phyloP scores from a whole-genome alignment of 2,329 filamentous ascomycete genomes.

The Penicillium sp. region DNA sequence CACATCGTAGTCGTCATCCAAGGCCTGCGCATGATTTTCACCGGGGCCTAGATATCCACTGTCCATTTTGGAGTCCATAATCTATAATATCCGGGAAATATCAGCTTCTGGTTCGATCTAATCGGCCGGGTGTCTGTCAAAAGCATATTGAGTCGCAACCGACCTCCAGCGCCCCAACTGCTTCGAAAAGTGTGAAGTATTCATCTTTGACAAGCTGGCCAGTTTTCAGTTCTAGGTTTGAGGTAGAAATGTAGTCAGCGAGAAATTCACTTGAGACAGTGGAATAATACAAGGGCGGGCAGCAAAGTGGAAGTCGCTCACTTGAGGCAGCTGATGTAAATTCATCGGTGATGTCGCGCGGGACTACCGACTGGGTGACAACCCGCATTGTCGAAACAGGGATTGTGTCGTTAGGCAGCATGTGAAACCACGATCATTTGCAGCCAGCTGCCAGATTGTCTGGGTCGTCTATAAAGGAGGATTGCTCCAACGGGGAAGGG shows the following conservation, averaged over 20 bases:
- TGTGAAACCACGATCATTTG: too few species aligned
- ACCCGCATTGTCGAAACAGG: slow-evolving; percentile 27
- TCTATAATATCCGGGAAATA: too few species aligned
- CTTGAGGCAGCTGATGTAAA: slow-evolving; percentile 47
- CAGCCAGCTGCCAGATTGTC: too few species aligned
- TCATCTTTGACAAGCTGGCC: slow-evolving; percentile 91
- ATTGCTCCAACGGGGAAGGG: too few species aligned
- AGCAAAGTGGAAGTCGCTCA: slow-evolving; percentile 28
- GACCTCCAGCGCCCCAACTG: slow-evolving; percentile 67
- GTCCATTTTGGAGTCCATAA: slow-evolving; percentile 99
- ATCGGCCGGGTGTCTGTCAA: too few species aligned
- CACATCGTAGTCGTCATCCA: slow-evolving; percentile 75
- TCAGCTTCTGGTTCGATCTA: not conserved
- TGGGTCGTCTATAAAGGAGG: too few species aligned
- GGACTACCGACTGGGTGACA: slow-evolving; percentile 32
- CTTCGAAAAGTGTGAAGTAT: slow-evolving; percentile 85
- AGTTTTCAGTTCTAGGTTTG: slow-evolving; percentile 64
- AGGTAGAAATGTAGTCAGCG: too few species aligned
- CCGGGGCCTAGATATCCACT: slow-evolving; percentile 72
- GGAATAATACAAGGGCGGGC: too few species aligned
- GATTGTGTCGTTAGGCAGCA: too few species aligned
- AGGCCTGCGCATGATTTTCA: slow-evolving; percentile 50
- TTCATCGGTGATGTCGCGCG: slow-evolving; percentile 48
- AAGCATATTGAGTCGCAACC: too few species aligned
- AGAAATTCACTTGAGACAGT: too few species aligned